phyloP scores from a whole-genome alignment of 495 filamentous ascomycete genomes.

The Staphylotrichum longicolle region DNA sequence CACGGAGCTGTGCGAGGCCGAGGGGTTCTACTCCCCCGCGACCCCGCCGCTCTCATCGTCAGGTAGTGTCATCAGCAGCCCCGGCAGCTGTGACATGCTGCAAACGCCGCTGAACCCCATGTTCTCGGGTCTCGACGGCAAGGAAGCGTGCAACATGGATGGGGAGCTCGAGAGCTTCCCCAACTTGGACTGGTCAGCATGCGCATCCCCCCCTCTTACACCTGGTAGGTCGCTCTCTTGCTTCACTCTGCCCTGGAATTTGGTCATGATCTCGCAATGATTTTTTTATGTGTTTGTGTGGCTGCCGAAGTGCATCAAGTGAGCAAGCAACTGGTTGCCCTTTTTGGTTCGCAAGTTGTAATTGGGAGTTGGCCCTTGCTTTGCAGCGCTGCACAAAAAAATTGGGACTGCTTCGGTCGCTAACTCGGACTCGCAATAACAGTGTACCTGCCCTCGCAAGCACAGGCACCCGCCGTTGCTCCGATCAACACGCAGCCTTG shows the following conservation, averaged over 20 bases:
- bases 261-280: slow-evolving; percentile 3
- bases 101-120: slow-evolving; percentile 78
- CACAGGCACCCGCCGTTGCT: slow-evolving; percentile 39
- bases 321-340: no score
- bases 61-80: slow-evolving; percentile 80
- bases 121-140: slow-evolving; percentile 73
- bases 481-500: slow-evolving; percentile 63
- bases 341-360: no score
- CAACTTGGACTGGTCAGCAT: slow-evolving; percentile 70
- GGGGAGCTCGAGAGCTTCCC: slow-evolving; percentile 73
- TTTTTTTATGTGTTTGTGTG: not conserved
- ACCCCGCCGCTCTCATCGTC: slow-evolving; percentile 87
- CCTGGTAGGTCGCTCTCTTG: slow-evolving; percentile 68
- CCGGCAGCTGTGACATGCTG: slow-evolving; percentile 72
- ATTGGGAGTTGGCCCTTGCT: not conserved
- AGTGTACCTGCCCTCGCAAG: slow-evolving; percentile 79
- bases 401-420: no score
- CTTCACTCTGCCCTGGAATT: slow-evolving; percentile 23
- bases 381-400: not conserved
- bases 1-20: slow-evolving; percentile 66
- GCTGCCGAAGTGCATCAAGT: no score
- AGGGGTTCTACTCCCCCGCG: slow-evolving; percentile 74
- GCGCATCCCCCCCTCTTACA: slow-evolving; percentile 81
- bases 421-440: slow-evolving; percentile 10
- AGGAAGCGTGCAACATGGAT: slow-evolving; percentile 71